phyloP scores from a whole-genome alignment of 441 rosid genomes.

The Metrosideros polymorpha region DNA sequence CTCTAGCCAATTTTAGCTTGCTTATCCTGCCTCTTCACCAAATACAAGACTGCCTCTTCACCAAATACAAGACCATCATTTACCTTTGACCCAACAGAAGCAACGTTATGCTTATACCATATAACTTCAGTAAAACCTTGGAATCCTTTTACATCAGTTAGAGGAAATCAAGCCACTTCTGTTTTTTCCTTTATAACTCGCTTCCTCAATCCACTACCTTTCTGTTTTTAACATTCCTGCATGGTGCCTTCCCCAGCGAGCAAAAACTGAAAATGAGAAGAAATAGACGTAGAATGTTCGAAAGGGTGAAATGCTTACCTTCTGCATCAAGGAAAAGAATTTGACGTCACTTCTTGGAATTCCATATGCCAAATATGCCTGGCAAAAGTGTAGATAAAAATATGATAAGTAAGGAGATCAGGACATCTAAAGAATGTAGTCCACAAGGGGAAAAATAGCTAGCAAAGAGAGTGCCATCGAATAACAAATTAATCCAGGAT shows the following conservation, averaged over 20 bases:
- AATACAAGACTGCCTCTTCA: neutral
- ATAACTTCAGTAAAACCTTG: neutral
- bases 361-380: slow-evolving; percentile 74
- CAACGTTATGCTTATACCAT: neutral
- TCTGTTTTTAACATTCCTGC: neutral
- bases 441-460: neutral
- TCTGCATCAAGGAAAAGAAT: slow-evolving; percentile 54
- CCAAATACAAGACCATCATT: neutral
- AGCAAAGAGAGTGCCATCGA: neutral
- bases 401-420: neutral
- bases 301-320: slow-evolving; percentile 27
- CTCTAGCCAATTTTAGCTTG: neutral
- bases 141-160: neutral
- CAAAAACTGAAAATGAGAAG: neutral
- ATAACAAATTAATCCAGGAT: neutral
- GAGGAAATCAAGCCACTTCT: neutral
- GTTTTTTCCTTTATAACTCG: neutral
- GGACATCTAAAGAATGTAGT: neutral
- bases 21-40: neutral
- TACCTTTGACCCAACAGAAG: neutral
- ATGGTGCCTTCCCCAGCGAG: neutral
- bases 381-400: slow-evolving; percentile 12
- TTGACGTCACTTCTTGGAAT: slow-evolving; percentile 52
- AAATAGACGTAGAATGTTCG: neutral
- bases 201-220: neutral